These are phyloP conservation scores for Phytophthora cryptogea DNA, from an alignment of 352 stramenopile genomes.

Conservation along the genomic window DNA sequence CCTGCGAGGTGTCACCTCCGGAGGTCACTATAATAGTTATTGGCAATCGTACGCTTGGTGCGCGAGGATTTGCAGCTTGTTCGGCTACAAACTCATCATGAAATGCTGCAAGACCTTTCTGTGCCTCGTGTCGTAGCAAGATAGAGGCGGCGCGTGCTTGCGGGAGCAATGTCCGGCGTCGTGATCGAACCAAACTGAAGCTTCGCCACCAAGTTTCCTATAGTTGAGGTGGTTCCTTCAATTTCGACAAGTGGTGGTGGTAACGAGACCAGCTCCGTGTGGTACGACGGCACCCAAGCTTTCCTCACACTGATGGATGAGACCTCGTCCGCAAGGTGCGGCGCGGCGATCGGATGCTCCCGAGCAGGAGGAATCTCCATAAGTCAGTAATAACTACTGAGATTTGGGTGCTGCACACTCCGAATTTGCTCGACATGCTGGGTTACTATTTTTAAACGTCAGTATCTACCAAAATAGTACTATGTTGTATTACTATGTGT, in stretches of 20 bases:
- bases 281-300: background rate
- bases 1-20: background rate
- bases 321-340: background rate
- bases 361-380: no score
- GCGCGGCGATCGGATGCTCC: background rate
- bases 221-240: background rate
- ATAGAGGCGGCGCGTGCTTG: slow-evolving; percentile 16
- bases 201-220: background rate
- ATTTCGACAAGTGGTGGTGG: background rate
- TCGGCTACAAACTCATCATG: slow-evolving; percentile 14
- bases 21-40: slow-evolving; percentile 18
- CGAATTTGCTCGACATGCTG: no score
- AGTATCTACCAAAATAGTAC: no score
- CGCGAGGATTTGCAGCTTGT: slow-evolving; percentile 30
- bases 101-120: slow-evolving; percentile 21
- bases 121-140: slow-evolving; percentile 19
- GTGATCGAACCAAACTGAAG: slow-evolving; percentile 1
- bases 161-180: background rate
- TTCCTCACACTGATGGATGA: background rate
- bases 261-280: background rate
- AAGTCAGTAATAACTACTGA: no score
- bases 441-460: no score
- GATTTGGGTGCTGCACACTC: no score
- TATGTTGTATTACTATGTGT: no score
- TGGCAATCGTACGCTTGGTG: slow-evolving; percentile 30